Base-by-base conservation (phyloP, 164 flowering plant species). In the Protea cynaroides region DNA sequence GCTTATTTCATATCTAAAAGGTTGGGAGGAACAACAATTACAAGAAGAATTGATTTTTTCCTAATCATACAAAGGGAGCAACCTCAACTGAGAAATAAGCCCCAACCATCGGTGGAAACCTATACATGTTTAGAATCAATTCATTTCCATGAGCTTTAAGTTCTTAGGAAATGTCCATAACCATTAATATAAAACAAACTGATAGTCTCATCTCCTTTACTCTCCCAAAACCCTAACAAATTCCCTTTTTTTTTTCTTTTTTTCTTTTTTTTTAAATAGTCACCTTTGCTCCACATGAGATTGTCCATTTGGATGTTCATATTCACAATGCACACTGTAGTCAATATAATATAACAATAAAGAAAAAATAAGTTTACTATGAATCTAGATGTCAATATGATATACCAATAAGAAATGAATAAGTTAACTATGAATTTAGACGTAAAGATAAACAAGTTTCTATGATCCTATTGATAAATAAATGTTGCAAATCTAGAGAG, bases 381-480 rank as follows among this genome's bases (percentile, higher is more conserved):
- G 9, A 10, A 10, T 52, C n/a, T n/a, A n/a, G n/a, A n/a, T n/a
- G 34, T 29, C 2, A 29, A 29, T 29, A 29, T 29, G 34, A 29
- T 29, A 29, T 29, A 29, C 2, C 5, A 2, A 5, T 29, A 29
- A 29, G 34, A 5, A 5, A 29, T 2, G 34, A 5, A 29, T 2
- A 2, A 2, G 2, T 29, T 29, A 2, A 29, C 34, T 29, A 29
- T 29, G 34, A 25, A 23, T 36, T 36, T 51, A 23, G 17, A 53
- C n/a, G 40, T 15, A 18, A 70, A 37, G 8, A 21, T 57, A 15
- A 37, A 62, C 18, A 36, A 18, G 40, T 12, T 81, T n/a, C n/a
- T n/a, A n/a, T n/a, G n/a, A n/a, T n/a, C n/a, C n/a, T n/a, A n/a
- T n/a, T n/a, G n/a, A n/a, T n/a, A n/a, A n/a, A n/a, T n/a, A n/a